Evolutionary conservation across 1,284 basidiomycete genomes (phyloP).

Genomic region (Laetiporus sulphureus): DNA sequence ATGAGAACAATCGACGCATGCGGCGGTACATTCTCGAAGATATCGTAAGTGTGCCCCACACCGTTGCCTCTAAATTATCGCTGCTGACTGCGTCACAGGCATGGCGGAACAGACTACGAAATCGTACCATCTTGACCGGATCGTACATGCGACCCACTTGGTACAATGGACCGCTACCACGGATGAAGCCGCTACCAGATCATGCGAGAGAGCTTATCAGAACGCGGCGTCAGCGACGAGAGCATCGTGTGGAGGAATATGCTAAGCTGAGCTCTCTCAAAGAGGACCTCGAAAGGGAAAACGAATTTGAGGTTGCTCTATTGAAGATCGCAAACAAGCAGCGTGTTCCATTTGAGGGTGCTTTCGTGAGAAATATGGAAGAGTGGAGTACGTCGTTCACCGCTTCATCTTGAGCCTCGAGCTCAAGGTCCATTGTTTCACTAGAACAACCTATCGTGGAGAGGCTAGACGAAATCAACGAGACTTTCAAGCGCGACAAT

Average conservation of each 20-base stretch:
- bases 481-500: constrained; percentile 32
- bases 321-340: constrained; percentile 10
- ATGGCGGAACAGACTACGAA: constrained; percentile 44
- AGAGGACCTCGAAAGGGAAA: constrained; percentile 47
- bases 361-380: constrained; percentile 15
- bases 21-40: constrained; percentile 40
- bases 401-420: neutral
- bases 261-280: constrained; percentile 29
- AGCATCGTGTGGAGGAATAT: constrained; percentile 34
- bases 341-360: constrained; percentile 18
- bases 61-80: neutral
- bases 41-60: constrained; percentile 33
- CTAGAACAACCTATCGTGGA: constrained; percentile 9
- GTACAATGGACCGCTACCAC: constrained; percentile 64
- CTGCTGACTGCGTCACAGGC: no score
- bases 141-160: constrained; percentile 53
- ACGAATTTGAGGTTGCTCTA: constrained; percentile 44
- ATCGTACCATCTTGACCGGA: constrained; percentile 63
- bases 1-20: constrained; percentile 42
- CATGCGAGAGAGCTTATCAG: constrained; percentile 65
- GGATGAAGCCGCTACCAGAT: constrained; percentile 70
- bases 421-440: neutral
- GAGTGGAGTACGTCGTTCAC: constrained; percentile 37
- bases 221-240: constrained; percentile 44
- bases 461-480: constrained; percentile 23